phyloP scores from a whole-genome alignment of 495 filamentous ascomycete genomes.

The Aeminium ludgeri region DNA sequence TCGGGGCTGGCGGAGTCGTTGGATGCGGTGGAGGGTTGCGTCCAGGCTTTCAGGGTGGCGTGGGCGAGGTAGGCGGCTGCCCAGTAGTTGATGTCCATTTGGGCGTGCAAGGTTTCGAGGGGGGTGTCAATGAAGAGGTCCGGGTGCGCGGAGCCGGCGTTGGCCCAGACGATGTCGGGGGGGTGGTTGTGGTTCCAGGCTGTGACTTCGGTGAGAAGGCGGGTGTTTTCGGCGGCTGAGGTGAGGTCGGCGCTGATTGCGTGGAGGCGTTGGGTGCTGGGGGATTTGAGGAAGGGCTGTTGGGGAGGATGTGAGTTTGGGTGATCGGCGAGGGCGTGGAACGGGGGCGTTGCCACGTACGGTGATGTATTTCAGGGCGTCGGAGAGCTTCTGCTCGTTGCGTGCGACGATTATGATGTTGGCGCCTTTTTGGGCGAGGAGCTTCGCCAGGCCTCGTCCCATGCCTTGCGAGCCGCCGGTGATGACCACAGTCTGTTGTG shows the following conservation, averaged over 20 bases:
- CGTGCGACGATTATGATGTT: constrained; percentile 74
- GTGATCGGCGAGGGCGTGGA: not conserved
- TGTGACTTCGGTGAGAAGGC: constrained; percentile 53
- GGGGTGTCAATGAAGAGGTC: constrained; percentile 61
- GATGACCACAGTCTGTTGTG: constrained; percentile 55
- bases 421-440: constrained; percentile 69
- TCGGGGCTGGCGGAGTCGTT: not conserved
- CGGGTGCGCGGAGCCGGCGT: constrained; percentile 62
- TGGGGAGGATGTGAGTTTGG: constrained; percentile 2
- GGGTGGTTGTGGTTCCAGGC: constrained; percentile 62
- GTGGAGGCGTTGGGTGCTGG: constrained; percentile 56
- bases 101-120: constrained; percentile 44
- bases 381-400: constrained; percentile 55
- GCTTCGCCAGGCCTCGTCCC: constrained; percentile 55
- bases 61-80: constrained; percentile 77
- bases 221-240: constrained; percentile 43
- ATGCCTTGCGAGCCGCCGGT: constrained; percentile 91
- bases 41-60: constrained; percentile 44
- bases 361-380: constrained; percentile 47
- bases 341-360: constrained; percentile 24
- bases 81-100: constrained; percentile 90
- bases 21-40: constrained; percentile 29
- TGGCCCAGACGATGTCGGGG: constrained; percentile 84
- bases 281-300: constrained; percentile 43
- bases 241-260: constrained; percentile 75